A percentile compares a stretch with the other conserved stretches of the same genome.
These are phyloP conservation scores for Rhodotorula sp. DNA, from an alignment of 1,284 basidiomycete genomes.

Conservation along the genomic window DNA sequence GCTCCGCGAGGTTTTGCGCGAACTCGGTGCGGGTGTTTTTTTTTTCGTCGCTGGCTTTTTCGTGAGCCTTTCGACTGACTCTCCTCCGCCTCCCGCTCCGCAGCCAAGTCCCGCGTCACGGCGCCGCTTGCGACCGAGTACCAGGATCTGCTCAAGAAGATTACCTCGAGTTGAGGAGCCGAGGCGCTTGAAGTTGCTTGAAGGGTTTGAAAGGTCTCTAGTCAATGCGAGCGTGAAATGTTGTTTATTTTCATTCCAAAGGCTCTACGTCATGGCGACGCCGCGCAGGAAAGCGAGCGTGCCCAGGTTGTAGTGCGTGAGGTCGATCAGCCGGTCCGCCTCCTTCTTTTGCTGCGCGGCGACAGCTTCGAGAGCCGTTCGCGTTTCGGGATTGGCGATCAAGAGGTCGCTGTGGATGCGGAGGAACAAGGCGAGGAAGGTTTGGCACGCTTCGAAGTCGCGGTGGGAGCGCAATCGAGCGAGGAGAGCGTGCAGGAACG, in stretches of 20 bases:
- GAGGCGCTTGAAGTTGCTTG: not conserved
- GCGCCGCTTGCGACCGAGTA: constrained; percentile 70
- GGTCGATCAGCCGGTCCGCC: constrained; percentile 35
- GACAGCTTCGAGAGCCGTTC: constrained; percentile 17
- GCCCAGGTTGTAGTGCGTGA: constrained; percentile 36
- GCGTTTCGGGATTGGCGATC: constrained; percentile 49
- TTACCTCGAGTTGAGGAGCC: constrained; percentile 8
- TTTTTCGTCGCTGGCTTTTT: not conserved
- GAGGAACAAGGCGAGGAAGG: constrained; percentile 80
- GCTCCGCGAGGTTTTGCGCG: constrained; percentile 69
- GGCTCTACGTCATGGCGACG: constrained; percentile 23
- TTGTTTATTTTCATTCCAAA: not conserved
- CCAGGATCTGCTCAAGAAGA: constrained; percentile 66
- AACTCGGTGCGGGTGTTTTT: constrained; percentile 61
- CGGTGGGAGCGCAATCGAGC: constrained; percentile 71
- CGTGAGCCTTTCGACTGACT: not conserved
- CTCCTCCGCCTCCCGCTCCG: not conserved
- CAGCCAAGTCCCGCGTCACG: constrained; percentile 69
- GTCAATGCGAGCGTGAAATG: not conserved
- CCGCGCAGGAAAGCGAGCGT: constrained; percentile 37
- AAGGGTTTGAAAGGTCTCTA: not conserved
- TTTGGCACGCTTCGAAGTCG: constrained; percentile 95
- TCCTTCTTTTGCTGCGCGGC: constrained; percentile 33
- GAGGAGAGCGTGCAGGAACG: constrained; percentile 73
- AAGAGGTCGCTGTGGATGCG: constrained; percentile 80